Evolutionary conservation across 192 early-diverging fungal genomes (phyloP), one percentile per base, ranked within the genome.

Genomic region (Coemansia sp.): DNA sequence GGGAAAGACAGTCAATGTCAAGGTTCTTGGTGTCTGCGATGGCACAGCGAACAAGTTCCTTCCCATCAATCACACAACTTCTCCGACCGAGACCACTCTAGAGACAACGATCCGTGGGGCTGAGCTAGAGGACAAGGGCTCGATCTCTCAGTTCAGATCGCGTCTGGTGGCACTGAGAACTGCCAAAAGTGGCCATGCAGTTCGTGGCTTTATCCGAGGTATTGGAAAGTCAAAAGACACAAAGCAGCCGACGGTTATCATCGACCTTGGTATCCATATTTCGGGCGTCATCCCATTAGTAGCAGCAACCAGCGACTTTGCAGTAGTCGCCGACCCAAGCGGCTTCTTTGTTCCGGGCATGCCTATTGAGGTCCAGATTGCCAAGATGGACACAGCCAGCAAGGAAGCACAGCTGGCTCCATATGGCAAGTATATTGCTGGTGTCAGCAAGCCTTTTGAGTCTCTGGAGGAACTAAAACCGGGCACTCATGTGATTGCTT

Each of bases 11-110:
- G 75, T 91, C 54, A 64, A 80, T 3, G 90, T 88, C 67, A 89
- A 87, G 69, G 85, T 95, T 36, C 61, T 93, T 59, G 93, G 91
- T 18, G 68, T 82, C 63, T 85, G 85, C 65, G 78, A 90, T 58
- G 76, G 80, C 40, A 90, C 92, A 69, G 72, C 69, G 1, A 81
- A 87, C 71, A 88, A 82, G 60, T 89, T 80, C 72, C 77, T 94
- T 37, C 87, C 90, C 15, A 78, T 94, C 69, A 84, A 83, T 15
- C 86, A 93, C 56, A 64, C 69, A 26, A 74, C 72, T 32, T 73
- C 85, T 18, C 62, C 82, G 18, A 56, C 79, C 11, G 63, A 82
- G 41, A 84, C 82, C 7, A 77, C 89, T 16, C 81, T 92, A 13
- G 90, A 92, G 61, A 63, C 90, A 37, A 86, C 89, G 3, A 54